Conservation (phyloP, 768 basidiomycete species). For the Clathrus columnatus region DNA sequence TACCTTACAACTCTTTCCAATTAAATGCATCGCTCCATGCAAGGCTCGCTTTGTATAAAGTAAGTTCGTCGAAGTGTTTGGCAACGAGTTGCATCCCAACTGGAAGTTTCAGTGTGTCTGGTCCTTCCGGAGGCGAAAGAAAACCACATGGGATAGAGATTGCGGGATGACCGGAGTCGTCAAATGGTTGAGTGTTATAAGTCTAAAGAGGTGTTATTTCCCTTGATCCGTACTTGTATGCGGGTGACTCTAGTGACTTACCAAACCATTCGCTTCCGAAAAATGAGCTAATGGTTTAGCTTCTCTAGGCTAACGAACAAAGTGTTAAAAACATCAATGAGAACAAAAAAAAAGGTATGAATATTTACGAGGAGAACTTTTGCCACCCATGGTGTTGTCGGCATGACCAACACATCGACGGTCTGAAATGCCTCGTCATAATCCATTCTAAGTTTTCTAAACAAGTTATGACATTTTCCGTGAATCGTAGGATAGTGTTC, state of each 20-base stretch:
- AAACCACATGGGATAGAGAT: slow-evolving; percentile 36
- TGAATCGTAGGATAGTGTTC: slow-evolving; percentile 19
- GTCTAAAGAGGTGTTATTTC: background rate
- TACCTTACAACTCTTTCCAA: slow-evolving; percentile 2
- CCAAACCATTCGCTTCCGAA: slow-evolving; percentile 21
- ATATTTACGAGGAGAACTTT: slow-evolving; percentile 16
- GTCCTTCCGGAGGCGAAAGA: slow-evolving; percentile 26
- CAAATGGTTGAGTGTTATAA: slow-evolving; percentile 16
- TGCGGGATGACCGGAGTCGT: slow-evolving; percentile 34
- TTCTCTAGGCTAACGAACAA: slow-evolving; percentile 13
- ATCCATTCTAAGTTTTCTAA: slow-evolving; percentile 27
- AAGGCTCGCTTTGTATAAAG: slow-evolving; percentile 5
- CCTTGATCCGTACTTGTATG: background rate
- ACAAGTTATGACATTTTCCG: slow-evolving; percentile 30
- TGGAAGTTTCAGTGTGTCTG: slow-evolving; percentile 29
- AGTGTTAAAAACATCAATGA: background rate
- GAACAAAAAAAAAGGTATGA: too few species aligned
- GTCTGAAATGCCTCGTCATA: slow-evolving; percentile 24
- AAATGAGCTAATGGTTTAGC: slow-evolving; percentile 23
- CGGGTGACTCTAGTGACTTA: slow-evolving; percentile 11
- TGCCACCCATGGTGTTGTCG: slow-evolving; percentile 29
- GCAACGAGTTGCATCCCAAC: slow-evolving; percentile 38
- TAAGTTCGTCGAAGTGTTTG: slow-evolving; percentile 7
- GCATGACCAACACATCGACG: slow-evolving; percentile 29
- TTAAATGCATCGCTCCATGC: slow-evolving; percentile 5